A percentile compares a stretch with the other conserved stretches of the same genome.
phyloP scores from a whole-genome alignment of 345 rosid species.

The Murraya paniculata region DNA sequence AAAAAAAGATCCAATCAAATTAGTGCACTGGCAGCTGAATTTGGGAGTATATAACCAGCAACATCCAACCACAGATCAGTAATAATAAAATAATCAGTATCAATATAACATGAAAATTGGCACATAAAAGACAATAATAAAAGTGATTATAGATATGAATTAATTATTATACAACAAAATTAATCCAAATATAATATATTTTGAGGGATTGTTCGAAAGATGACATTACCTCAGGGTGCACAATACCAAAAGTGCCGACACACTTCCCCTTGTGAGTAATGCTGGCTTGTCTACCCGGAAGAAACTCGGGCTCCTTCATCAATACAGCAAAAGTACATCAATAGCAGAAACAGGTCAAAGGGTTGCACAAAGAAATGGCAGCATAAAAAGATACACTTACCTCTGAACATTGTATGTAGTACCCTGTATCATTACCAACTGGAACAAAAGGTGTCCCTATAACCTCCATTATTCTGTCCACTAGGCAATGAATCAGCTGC shows the following conservation, averaged over 20 bases:
- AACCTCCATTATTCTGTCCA: constrained; percentile 91
- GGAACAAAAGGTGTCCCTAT: constrained; percentile 66
- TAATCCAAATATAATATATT: neutral
- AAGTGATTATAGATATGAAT: neutral
- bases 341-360: neutral
- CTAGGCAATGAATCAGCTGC: constrained; percentile 87
- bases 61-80: neutral
- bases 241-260: constrained; percentile 77
- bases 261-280: constrained; percentile 68
- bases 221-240: constrained; percentile 72
- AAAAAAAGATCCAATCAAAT: neutral
- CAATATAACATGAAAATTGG: neutral
- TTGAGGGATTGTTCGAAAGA: neutral
- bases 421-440: constrained; percentile 50
- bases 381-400: constrained; percentile 39
- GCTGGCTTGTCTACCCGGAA: constrained; percentile 80
- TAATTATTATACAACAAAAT: neutral
- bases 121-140: neutral
- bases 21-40: neutral
- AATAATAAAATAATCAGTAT: neutral
- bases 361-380: neutral
- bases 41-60: neutral
- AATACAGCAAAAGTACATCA: neutral
- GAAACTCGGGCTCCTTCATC: constrained; percentile 77
- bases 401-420: constrained; percentile 54